A percentile compares a stretch with the other conserved stretches of the same genome.
Conservation (phyloP, 257 asterid genomes). For the Leptodermis oblonga region DNA sequence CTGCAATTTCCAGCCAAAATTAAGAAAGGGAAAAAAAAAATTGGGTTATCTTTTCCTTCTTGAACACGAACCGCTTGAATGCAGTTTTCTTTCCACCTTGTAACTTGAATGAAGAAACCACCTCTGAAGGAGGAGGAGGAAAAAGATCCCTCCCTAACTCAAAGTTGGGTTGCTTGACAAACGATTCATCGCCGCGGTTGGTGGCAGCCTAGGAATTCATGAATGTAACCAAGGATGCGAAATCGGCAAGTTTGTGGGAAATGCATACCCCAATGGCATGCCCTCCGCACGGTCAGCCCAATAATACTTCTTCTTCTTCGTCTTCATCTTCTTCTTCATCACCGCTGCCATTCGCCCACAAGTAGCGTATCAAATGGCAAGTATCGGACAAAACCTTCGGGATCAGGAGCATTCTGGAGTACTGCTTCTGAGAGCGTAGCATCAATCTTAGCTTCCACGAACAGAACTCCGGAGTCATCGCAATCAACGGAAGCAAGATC, state of each 20-base stretch:
- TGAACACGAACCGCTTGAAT: slow-evolving; percentile 25
- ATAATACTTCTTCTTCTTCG: neutral
- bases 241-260: slow-evolving; percentile 18
- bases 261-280: slow-evolving; percentile 21
- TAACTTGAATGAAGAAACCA: too few relatives aligned
- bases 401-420: too few relatives aligned
- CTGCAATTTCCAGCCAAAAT: too few relatives aligned
- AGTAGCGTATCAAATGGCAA: neutral
- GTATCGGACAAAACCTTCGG: neutral
- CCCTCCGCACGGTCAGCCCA: slow-evolving; percentile 31
- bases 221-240: neutral
- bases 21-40: too few relatives aligned
- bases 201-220: neutral
- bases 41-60: slow-evolving; percentile 18
- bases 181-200: neutral
- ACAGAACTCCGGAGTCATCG: too few relatives aligned
- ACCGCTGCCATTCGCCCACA: neutral
- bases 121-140: neutral
- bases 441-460: slow-evolving; percentile 23
- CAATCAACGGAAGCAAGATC: slow-evolving; percentile 19
- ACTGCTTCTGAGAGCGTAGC: slow-evolving; percentile 4
- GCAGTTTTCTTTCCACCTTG: slow-evolving; percentile 12
- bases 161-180: neutral
- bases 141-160: neutral
- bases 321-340: too few relatives aligned